phyloP scores from a whole-genome alignment of 345 rosid genomes.

The Corchorus olitorius region DNA sequence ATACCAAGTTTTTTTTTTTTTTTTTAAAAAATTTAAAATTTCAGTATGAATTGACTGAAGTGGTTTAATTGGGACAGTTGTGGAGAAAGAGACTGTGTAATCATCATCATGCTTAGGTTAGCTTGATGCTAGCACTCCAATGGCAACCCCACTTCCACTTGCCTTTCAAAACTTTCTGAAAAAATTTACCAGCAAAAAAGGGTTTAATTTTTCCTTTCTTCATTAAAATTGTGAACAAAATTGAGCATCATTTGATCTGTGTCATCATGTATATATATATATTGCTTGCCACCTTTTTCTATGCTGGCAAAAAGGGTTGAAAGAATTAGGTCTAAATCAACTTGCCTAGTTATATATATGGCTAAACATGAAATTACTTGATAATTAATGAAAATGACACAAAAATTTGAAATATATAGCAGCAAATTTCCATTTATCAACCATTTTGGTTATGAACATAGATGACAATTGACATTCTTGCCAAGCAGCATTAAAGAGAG shows the following conservation, averaged over 20 bases:
- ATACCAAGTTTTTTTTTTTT: too few species aligned
- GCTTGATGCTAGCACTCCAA: not conserved
- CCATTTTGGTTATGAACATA: constrained; percentile 13
- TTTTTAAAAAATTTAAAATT: too few species aligned
- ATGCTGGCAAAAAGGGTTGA: not conserved
- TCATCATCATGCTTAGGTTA: not conserved
- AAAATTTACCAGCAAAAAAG: not conserved
- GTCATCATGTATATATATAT: not conserved
- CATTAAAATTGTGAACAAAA: not conserved
- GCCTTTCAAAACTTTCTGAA: not conserved
- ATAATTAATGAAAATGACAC: not conserved
- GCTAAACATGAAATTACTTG: not conserved
- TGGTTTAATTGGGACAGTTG: constrained; percentile 6
- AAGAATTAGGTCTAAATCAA: not conserved
- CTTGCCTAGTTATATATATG: not conserved
- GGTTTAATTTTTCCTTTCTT: not conserved
- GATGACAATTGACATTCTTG: not conserved
- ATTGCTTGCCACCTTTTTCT: constrained; percentile 3
- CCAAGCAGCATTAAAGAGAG: not conserved
- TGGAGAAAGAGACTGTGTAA: not conserved
- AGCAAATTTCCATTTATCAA: constrained; percentile 11
- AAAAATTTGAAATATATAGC: not conserved
- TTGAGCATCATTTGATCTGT: not conserved
- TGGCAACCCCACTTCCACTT: constrained; percentile 5
- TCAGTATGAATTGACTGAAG: not conserved